Percentiles rank a stretch among this genome's conserved stretches.
Evolutionary conservation across 73 alveolate genomes (phyloP).

Genomic region (Uronychia setigera): DNA sequence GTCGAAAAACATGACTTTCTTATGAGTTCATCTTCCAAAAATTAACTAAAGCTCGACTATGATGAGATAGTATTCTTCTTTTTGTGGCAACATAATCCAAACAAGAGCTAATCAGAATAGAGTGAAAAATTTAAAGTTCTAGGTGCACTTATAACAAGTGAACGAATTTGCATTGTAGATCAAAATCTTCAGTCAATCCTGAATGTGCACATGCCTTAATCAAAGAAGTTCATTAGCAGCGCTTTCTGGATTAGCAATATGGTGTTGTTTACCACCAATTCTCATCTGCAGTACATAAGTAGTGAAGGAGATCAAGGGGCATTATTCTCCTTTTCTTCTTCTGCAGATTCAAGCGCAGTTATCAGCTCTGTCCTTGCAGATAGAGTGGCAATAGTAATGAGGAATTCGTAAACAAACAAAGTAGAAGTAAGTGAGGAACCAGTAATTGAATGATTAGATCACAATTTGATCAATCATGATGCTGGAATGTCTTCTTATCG

Average conservation of each 20-base stretch:
- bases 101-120: background rate
- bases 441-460: background rate
- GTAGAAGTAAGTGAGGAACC: background rate
- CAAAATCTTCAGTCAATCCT: background rate
- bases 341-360: background rate
- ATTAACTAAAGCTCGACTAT: background rate
- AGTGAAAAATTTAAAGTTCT: background rate
- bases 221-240: background rate
- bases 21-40: background rate
- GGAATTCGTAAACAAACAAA: background rate
- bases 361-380: background rate
- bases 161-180: background rate
- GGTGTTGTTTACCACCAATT: background rate
- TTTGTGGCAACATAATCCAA: background rate
- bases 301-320: background rate
- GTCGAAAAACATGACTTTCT: background rate
- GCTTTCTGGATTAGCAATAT: background rate
- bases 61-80: background rate
- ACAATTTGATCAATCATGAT: background rate
- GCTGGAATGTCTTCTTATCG: background rate
- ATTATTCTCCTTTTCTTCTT: background rate
- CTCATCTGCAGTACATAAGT: background rate
- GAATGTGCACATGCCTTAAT: background rate
- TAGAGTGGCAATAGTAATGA: background rate
- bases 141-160: background rate